Evolutionary conservation across 768 basidiomycete genomes (phyloP).

Genomic region (Coprinopsis cinerea): DNA sequence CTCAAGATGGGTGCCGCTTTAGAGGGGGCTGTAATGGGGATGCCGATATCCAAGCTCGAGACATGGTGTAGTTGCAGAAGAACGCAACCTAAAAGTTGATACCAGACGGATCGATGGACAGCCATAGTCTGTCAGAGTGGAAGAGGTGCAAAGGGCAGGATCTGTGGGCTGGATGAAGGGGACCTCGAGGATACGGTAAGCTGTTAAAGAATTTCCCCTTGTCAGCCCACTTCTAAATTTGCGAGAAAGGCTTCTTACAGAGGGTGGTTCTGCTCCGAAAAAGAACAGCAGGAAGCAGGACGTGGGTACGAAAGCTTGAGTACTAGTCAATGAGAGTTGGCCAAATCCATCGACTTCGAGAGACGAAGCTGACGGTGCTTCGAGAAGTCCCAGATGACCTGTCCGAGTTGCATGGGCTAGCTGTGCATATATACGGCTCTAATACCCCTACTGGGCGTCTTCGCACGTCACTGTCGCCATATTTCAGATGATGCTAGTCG

Average conservation of each 20-base stretch:
- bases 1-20: conserved; percentile 32
- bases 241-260: too few relatives aligned
- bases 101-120: neutral
- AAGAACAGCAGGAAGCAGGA: neutral
- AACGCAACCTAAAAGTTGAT: neutral
- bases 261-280: neutral
- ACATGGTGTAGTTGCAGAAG: conserved; percentile 1
- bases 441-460: too few relatives aligned
- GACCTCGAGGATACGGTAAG: too few relatives aligned
- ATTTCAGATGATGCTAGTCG: too few relatives aligned
- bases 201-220: too few relatives aligned
- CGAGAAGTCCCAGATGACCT: neutral
- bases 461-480: too few relatives aligned
- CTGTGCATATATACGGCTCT: too few relatives aligned
- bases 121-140: too few relatives aligned
- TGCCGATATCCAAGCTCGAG: conserved; percentile 26
- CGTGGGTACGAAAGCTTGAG: neutral
- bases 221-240: too few relatives aligned
- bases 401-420: neutral
- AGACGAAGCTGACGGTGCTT: neutral
- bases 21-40: conserved; percentile 34
- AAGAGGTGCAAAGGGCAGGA: too few relatives aligned
- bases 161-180: too few relatives aligned
- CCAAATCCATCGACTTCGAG: neutral
- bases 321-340: neutral